Conservation (phyloP, 305 asterid species). For the Solanum hybrid region DNA sequence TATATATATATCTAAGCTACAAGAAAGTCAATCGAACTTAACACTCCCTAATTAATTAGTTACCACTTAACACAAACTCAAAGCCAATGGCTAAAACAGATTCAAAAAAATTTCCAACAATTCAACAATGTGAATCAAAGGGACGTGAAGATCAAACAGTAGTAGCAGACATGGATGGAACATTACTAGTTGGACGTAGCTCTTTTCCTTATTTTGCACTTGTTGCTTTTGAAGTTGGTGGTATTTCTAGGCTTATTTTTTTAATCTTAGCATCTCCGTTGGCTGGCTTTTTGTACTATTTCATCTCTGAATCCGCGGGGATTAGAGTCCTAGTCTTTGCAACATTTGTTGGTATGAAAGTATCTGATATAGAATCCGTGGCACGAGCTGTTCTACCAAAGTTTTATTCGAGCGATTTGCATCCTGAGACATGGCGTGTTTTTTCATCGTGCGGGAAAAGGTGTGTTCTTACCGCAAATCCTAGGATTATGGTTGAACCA, state of each 20-base stretch:
- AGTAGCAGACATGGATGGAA: slow-evolving; percentile 53
- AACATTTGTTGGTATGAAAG: slow-evolving; percentile 36
- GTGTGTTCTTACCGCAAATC: slow-evolving; percentile 55
- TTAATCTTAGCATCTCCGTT: slow-evolving; percentile 39
- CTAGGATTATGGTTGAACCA: slow-evolving; percentile 52
- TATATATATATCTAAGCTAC: not conserved
- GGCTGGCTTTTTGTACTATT: slow-evolving; percentile 47
- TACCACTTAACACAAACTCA: not conserved
- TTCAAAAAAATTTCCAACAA: slow-evolving; percentile 8
- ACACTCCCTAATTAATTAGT: not conserved
- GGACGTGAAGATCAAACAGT: slow-evolving; percentile 35
- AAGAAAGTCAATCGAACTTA: not conserved
- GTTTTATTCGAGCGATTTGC: slow-evolving; percentile 45
- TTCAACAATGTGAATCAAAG: slow-evolving; percentile 26
- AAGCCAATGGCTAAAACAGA: slow-evolving; percentile 19
- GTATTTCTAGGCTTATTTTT: slow-evolving; percentile 43
- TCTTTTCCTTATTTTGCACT: slow-evolving; percentile 63
- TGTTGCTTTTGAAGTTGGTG: slow-evolving; percentile 62
- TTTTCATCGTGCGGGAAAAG: slow-evolving; percentile 51
- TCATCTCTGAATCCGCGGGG: slow-evolving; percentile 50
- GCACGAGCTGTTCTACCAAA: slow-evolving; percentile 64
- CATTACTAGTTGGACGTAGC: slow-evolving; percentile 47
- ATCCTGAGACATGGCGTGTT: slow-evolving; percentile 59
- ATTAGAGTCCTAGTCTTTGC: slow-evolving; percentile 47
- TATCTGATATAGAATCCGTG: slow-evolving; percentile 45